Conservation (phyloP, 2,329 filamentous ascomycete species). For the Sporothrix pseudoabietina region DNA sequence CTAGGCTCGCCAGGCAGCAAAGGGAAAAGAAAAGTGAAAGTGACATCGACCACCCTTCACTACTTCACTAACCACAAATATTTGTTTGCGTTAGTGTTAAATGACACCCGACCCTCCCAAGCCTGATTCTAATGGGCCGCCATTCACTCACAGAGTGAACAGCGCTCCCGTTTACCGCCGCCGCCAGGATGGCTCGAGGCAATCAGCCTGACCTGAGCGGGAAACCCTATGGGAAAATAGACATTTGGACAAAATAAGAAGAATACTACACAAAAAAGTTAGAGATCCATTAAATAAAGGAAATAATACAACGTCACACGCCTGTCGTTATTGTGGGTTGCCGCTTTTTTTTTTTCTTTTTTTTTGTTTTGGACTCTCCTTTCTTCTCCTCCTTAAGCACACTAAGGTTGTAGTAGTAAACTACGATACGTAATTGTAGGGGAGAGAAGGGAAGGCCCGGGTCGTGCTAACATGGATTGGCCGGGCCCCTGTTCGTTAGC, state of each 20-base stretch:
- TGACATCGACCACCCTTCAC: not conserved
- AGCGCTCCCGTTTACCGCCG: not conserved
- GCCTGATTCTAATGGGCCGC: not conserved
- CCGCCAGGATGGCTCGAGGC: not conserved
- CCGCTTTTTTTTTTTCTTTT: not conserved
- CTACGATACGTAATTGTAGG: not conserved
- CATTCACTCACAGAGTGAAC: not conserved
- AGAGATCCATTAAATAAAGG: not conserved
- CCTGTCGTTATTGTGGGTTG: not conserved
- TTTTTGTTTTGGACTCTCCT: not conserved
- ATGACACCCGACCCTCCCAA: not conserved
- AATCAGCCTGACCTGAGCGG: slow-evolving; percentile 16
- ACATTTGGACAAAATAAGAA: not conserved
- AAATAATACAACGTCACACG: not conserved
- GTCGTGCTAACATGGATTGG: not conserved
- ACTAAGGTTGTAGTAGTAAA: not conserved
- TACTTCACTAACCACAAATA: not conserved
- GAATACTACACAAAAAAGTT: not conserved
- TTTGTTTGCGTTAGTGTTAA: not conserved
- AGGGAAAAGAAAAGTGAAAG: not conserved
- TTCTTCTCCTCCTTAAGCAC: not conserved
- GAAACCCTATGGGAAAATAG: not conserved
- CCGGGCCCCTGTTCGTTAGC: not conserved
- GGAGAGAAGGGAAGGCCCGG: slow-evolving; percentile 1
- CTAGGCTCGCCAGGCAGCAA: slow-evolving; percentile 4